Percentiles rank a stretch among this genome's conserved stretches.
Evolutionary conservation across 768 basidiomycete species (phyloP).

Genomic region (Amanita phalloides): DNA sequence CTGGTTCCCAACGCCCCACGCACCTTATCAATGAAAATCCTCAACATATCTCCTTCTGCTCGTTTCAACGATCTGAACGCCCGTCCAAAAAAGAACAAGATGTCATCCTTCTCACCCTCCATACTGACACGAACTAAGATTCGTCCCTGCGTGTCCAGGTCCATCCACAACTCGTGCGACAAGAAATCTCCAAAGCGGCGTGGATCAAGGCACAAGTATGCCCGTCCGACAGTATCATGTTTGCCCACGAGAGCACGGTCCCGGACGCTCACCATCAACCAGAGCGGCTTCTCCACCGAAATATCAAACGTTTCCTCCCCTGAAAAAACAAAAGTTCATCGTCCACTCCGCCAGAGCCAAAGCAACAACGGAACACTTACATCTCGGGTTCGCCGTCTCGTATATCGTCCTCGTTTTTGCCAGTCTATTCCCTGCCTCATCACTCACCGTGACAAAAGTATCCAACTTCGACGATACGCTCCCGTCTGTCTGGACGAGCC

Average conservation of each 20-base stretch:
- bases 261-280: slow-evolving; percentile 94
- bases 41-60: slow-evolving; percentile 90
- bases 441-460: slow-evolving; percentile 90
- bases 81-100: slow-evolving; percentile 93
- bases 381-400: slow-evolving; percentile 83
- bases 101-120: slow-evolving; percentile 99
- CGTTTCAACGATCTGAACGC: slow-evolving; percentile 91
- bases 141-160: slow-evolving; percentile 78
- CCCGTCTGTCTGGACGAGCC: slow-evolving; percentile 65
- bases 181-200: slow-evolving; percentile 80
- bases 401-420: slow-evolving; percentile 96
- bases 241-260: slow-evolving; percentile 87
- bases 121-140: slow-evolving; percentile 86
- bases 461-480: slow-evolving; percentile 76
- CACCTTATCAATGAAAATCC: slow-evolving; percentile 96
- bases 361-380: slow-evolving; percentile 31
- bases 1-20: slow-evolving; percentile 8
- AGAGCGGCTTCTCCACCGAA: slow-evolving; percentile 86
- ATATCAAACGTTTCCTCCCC: slow-evolving; percentile 98
- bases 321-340: slow-evolving; percentile 19
- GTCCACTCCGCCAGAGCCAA: neutral
- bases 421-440: slow-evolving; percentile 79
- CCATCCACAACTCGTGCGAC: slow-evolving; percentile 85
- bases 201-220: slow-evolving; percentile 89
- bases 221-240: slow-evolving; percentile 85